Evolutionary conservation across 768 basidiomycete genomes (phyloP), one percentile per base, ranked within the genome.

Genomic region (Leccinellum albellum): DNA sequence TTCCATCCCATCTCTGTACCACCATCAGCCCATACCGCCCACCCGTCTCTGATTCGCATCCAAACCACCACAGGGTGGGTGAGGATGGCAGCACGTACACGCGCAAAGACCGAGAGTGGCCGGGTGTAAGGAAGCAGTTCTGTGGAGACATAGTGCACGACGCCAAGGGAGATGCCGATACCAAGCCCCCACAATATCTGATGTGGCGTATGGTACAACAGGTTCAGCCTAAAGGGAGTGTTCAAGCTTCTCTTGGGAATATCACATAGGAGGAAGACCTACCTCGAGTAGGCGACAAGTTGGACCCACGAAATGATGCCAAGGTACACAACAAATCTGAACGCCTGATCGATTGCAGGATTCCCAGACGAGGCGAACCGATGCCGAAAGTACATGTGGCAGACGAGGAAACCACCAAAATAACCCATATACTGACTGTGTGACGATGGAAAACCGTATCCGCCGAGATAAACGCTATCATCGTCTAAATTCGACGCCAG

Each of bases 381-480:
- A 64, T 92, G 89, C 33, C 83, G 82, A 60, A 84, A 85, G 60
- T 80, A 81, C 50, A 93, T 66, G 72, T 94, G 91, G 65, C 87
- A 83, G 44, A 85, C 66, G 45, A 93, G 70, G 70, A 93, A 94
- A 0, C 89, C 77, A 6, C 86, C 78, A 61, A 94, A 93, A 72
- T 89, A 94, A 15, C 84, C 91, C 91, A 94, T 92, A 69, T 87
- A 91, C 71, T 94, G 91, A 70, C 89, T 90, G 66, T 94, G 91
- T 14, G 89, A 91, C 1, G 91, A 92, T 0, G 91, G 91, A 63
- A 93, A 93, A 7, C 90, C 91, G 66, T 91, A 93, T 14, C 91
- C 91, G 54, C 80, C 80, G 20, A 72, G 53, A 23, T 67, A 63
- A 23, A 68, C 14, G n/a, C 49, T 20, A 21, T 60, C 55, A 21